Conservation (phyloP, 768 basidiomycete genomes). For the Wakefieldia striispora region DNA sequence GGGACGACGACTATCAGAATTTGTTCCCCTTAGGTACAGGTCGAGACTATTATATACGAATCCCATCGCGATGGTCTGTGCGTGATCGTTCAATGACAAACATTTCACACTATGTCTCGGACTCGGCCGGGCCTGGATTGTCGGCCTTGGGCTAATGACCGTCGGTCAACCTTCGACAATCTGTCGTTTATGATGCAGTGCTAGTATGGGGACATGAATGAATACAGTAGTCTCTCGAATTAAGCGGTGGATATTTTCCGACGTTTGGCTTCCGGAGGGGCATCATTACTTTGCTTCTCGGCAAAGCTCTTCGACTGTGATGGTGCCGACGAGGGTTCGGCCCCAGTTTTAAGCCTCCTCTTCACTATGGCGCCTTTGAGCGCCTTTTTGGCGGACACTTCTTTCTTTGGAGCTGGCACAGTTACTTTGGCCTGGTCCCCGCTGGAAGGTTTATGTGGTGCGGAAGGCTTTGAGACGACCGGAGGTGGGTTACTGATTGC, state of each 20-base stretch:
- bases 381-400: conserved; percentile 49
- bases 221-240: conserved; percentile 9
- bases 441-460: conserved; percentile 30
- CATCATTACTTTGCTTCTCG: conserved; percentile 23
- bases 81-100: too few species aligned
- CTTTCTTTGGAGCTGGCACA: conserved; percentile 50
- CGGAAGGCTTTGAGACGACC: conserved; percentile 28
- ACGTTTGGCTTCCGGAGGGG: conserved; percentile 52
- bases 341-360: conserved; percentile 54
- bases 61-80: too few species aligned
- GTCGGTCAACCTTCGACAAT: too few species aligned
- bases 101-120: too few species aligned
- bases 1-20: too few species aligned
- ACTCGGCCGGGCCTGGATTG: too few species aligned
- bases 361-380: conserved; percentile 82
- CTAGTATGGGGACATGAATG: conserved; percentile 8
- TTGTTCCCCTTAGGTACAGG: too few species aligned
- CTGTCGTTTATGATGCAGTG: conserved; percentile 5
- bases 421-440: conserved; percentile 27
- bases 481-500: conserved; percentile 44
- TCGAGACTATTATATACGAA: too few species aligned
- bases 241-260: conserved; percentile 47
- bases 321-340: conserved; percentile 16
- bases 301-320: conserved; percentile 14
- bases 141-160: too few species aligned